Base-by-base conservation (phyloP, 108 stramenopile genomes). In the Skeletonema costatum region DNA sequence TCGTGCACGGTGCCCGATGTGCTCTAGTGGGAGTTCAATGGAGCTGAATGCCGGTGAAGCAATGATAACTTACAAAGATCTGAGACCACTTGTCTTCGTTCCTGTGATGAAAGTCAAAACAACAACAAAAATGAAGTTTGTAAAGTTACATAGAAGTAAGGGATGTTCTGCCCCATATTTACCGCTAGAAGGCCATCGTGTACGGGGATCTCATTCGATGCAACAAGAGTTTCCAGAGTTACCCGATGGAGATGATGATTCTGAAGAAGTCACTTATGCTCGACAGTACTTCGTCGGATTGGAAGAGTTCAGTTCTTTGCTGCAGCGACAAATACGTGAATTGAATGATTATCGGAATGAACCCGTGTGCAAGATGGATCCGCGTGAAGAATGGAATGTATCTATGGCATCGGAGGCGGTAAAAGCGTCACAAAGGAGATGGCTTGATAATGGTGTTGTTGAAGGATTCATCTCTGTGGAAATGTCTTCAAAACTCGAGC, bases 141-240 rank as follows among this genome's bases (percentile, higher is more conserved):
- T 84, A 10, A 93, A 93, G 63, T 64, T 93, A 31, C 88, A 90
- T 44, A 84, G 92, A 32, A 62, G 68, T 3, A 82, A 80, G 58
- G 70, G 30, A 10, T 87, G 87, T 68, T 62, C 86, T 11, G 74
- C 90, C 10, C 92, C 92, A 2, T 93, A 86, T 74, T 50, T 93
- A 39, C 92, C 90, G 32, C 42, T 75, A 25, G 13, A 31, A 39
- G 70, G 74, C 11, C 68, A 75, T 65, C 32, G 39, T 31, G 64
- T 81, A 19, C 50, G 73, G 4, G 73, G 73, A 5, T 39, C 53
- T 25, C 53, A 29, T 10, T 56, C 53, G 21, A 56, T 29, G 25
- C 19, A 53, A 38, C 30, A 21, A 56, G 16, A 56, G 32, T 32
- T 78, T 13, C 74, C 70, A 25, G 70, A 75, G 39, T 65, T 81